Percentiles rank a stretch among this genome's conserved stretches.
Conservation (phyloP, 164 flowering plant species). For the Nymphaea colorata region DNA sequence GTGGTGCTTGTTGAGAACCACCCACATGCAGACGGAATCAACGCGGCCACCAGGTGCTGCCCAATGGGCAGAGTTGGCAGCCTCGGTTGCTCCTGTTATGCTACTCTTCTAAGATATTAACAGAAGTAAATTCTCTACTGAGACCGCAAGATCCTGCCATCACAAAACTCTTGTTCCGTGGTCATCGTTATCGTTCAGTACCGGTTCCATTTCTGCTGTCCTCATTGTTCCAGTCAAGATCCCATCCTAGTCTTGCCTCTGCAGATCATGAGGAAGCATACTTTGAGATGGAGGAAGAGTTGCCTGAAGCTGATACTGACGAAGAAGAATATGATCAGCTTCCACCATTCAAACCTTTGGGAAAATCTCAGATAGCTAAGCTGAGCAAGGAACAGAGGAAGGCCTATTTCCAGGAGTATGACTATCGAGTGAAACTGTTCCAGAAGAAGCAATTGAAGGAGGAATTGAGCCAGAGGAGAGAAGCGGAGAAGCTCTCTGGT, state of each 20-base stretch:
- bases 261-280: conserved; percentile 51
- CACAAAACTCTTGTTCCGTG: conserved; percentile 75
- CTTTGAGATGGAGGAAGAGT: conserved; percentile 74
- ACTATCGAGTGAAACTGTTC: conserved; percentile 82
- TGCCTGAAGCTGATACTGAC: conserved; percentile 62
- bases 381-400: conserved; percentile 81
- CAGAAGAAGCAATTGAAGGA: conserved; percentile 92
- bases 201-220: conserved; percentile 90
- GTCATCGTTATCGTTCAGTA: conserved; percentile 71
- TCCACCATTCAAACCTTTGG: conserved; percentile 90
- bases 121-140: conserved; percentile 64
- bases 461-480: conserved; percentile 66
- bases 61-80: conserved; percentile 85
- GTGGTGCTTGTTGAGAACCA: conserved; percentile 91
- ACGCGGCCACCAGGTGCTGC: conserved; percentile 80
- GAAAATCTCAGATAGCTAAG: conserved; percentile 60
- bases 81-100: conserved; percentile 65
- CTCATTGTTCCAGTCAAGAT: conserved; percentile 70
- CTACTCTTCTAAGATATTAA: conserved; percentile 75
- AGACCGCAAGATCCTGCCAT: conserved; percentile 68
- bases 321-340: conserved; percentile 94
- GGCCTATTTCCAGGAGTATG: conserved; percentile 91
- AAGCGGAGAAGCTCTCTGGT: conserved; percentile 44
- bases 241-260: conserved; percentile 73
- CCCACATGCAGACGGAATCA: conserved; percentile 76